A percentile compares a stretch with the other conserved stretches of the same genome.
Conservation (phyloP, 768 basidiomycete species). For the Clitopilus passeckerianus region DNA sequence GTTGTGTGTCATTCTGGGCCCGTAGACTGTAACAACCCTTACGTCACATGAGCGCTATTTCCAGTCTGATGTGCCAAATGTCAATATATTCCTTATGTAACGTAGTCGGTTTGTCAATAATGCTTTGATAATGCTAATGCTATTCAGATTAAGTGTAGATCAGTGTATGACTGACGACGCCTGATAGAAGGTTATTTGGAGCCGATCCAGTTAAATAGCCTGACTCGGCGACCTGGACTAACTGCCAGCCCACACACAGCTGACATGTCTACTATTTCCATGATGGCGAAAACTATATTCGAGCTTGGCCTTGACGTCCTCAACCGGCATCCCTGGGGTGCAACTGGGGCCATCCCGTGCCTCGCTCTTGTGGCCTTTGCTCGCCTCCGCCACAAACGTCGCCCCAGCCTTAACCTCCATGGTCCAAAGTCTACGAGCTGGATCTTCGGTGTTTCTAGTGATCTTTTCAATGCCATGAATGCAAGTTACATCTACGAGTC, state of each 20-base stretch:
- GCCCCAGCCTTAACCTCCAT: background rate
- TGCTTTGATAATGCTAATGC: no score
- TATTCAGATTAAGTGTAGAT: background rate
- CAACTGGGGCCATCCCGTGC: background rate
- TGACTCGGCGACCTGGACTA: no score
- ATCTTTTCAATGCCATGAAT: background rate
- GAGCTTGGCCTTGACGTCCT: background rate
- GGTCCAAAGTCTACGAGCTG: background rate
- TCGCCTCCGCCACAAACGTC: background rate
- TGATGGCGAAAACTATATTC: background rate
- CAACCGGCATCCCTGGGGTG: background rate
- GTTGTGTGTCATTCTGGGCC: no score
- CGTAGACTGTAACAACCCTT: no score
- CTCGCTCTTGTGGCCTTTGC: background rate
- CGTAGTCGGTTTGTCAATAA: no score
- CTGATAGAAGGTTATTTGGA: background rate
- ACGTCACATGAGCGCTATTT: no score
- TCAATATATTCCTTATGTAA: no score
- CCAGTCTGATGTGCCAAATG: background rate
- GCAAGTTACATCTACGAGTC: background rate
- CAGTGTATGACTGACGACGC: background rate
- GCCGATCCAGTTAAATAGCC: background rate
- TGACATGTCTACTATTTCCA: background rate
- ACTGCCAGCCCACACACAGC: no score
- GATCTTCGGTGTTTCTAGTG: background rate